Evolutionary conservation across 345 rosid species (phyloP).

Genomic region (Corchorus capsularis): DNA sequence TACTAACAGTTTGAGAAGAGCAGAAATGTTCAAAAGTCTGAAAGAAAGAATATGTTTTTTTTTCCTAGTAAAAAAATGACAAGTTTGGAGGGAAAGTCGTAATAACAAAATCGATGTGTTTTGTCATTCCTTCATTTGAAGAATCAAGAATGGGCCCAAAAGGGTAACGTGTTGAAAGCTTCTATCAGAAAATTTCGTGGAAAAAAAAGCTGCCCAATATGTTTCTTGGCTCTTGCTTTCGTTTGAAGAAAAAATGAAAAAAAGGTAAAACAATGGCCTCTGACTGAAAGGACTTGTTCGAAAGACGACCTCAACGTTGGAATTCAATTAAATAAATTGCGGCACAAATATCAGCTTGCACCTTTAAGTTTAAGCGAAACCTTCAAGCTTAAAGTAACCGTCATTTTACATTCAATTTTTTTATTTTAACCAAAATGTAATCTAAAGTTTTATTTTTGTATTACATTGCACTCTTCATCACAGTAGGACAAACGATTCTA

Average conservation of each 20-base stretch:
- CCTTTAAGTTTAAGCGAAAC: too few relatives aligned
- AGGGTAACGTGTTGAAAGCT: background rate
- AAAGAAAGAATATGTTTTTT: background rate
- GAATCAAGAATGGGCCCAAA: constrained; percentile 6
- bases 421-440: too few relatives aligned
- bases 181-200: background rate
- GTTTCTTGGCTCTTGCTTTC: background rate
- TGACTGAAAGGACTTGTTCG: background rate
- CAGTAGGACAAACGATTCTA: too few relatives aligned
- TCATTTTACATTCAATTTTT: too few relatives aligned
- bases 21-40: background rate
- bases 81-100: constrained; percentile 17
- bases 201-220: constrained; percentile 10
- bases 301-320: too few relatives aligned
- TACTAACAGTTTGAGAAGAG: background rate
- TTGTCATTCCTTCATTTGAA: background rate
- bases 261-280: background rate
- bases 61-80: background rate
- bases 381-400: too few relatives aligned
- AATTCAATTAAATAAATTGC: too few relatives aligned
- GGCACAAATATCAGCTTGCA: too few relatives aligned
- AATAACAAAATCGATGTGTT: background rate
- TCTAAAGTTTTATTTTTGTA: too few relatives aligned
- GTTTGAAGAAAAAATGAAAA: background rate
- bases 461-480: too few relatives aligned